Evolutionary conservation across 2,329 filamentous ascomycete species (phyloP).

Genomic region (Penicillium sp.): DNA sequence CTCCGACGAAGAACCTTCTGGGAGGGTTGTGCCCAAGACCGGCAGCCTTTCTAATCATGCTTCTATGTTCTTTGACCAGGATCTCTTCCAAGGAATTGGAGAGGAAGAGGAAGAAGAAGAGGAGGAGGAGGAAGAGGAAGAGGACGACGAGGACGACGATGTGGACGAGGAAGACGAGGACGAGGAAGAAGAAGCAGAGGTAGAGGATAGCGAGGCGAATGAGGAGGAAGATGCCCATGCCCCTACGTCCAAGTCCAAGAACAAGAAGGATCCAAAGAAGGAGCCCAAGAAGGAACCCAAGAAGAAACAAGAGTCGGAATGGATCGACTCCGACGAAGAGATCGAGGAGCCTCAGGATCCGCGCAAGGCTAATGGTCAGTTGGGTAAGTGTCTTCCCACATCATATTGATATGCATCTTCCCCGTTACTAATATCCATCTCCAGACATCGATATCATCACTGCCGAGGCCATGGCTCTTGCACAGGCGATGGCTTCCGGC

Average conservation of each 20-base stretch:
- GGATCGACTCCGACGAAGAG: constrained; percentile 45
- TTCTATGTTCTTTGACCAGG: constrained; percentile 87
- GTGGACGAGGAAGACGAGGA: constrained; percentile 41
- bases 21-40: constrained; percentile 40
- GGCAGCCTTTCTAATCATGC: constrained; percentile 79
- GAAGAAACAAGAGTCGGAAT: constrained; percentile 29
- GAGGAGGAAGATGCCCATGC: constrained; percentile 14
- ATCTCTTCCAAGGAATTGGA: constrained; percentile 85
- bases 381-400: constrained; percentile 42
- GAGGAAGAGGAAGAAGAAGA: constrained; percentile 64
- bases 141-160: constrained; percentile 20
- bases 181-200: constrained; percentile 40
- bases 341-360: constrained; percentile 42
- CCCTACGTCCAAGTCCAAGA: constrained; percentile 28
- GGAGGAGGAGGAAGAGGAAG: constrained; percentile 40
- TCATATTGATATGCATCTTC: constrained; percentile 23
- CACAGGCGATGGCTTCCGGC: constrained; percentile 86
- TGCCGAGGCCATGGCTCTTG: constrained; percentile 98
- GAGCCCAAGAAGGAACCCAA: constrained; percentile 12
- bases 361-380: constrained; percentile 47
- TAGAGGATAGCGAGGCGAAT: constrained; percentile 25
- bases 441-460: constrained; percentile 96
- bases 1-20: constrained; percentile 11
- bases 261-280: constrained; percentile 29
- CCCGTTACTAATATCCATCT: constrained; percentile 25